phyloP scores from a whole-genome alignment of 768 basidiomycete species.

The Pulveroboletus sp. region DNA sequence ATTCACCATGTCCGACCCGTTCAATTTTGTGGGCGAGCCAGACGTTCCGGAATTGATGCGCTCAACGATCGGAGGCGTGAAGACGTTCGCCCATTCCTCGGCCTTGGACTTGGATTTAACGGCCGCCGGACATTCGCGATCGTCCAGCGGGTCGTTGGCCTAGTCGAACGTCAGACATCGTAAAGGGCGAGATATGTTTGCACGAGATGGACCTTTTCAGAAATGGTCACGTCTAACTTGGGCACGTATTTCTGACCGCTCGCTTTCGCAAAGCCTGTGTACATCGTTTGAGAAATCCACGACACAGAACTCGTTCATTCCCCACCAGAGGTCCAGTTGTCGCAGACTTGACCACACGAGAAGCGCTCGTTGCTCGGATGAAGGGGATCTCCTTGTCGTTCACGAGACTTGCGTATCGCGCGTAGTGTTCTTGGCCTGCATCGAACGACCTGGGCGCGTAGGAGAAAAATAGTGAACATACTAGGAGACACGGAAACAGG shows the following conservation, averaged over 20 bases:
- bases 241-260: constrained; percentile 44
- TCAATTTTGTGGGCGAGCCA: constrained; percentile 60
- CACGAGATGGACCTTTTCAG: constrained; percentile 43
- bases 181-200: not conserved
- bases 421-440: constrained; percentile 46
- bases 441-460: constrained; percentile 39
- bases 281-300: not conserved
- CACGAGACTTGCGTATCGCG: constrained; percentile 50
- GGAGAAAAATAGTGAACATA: not conserved
- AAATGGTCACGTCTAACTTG: constrained; percentile 49
- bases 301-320: not conserved
- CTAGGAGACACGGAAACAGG: constrained; percentile 42
- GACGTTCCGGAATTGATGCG: constrained; percentile 59
- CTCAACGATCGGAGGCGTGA: constrained; percentile 47
- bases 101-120: constrained; percentile 44
- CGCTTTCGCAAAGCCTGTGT: constrained; percentile 43
- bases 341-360: constrained; percentile 61
- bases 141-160: constrained; percentile 63
- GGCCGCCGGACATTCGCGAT: constrained; percentile 57
- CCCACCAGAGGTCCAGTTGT: constrained; percentile 63
- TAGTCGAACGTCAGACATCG: constrained; percentile 14
- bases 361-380: constrained; percentile 42
- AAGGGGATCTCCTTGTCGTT: constrained; percentile 44
- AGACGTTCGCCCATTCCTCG: constrained; percentile 47
- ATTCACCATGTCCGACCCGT: constrained; percentile 46